Evolutionary conservation across 148 eudicot species (phyloP).

Genomic region (Spergularia marina): DNA sequence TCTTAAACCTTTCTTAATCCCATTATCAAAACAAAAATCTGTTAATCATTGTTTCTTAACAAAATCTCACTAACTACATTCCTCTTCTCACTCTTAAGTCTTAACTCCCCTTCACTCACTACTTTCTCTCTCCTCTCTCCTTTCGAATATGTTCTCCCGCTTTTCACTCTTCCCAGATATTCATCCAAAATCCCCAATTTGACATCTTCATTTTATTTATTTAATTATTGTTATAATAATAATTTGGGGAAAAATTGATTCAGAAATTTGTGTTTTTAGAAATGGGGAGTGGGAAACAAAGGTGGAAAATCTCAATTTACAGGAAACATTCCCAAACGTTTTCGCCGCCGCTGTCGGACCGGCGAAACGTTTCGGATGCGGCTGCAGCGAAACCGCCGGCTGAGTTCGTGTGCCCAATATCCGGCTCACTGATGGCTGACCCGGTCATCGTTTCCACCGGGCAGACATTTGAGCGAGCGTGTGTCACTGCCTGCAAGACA

Average conservation of each 20-base stretch:
- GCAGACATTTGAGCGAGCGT: constrained; percentile 78
- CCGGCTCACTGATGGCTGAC: constrained; percentile 69
- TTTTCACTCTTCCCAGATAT: background rate
- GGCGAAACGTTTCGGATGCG: background rate
- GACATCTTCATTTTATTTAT: background rate
- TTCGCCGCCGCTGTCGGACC: background rate
- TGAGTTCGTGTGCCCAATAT: constrained; percentile 71
- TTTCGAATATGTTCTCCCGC: constrained; percentile 18
- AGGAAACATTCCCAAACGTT: constrained; percentile 28
- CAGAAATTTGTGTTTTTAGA: background rate
- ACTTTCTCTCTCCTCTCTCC: background rate
- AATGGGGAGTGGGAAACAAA: constrained; percentile 53
- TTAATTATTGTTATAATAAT: background rate
- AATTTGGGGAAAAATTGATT: background rate
- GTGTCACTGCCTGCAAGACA: constrained; percentile 55
- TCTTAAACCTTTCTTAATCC: no score
- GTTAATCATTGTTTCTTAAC: background rate
- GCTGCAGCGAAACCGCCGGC: constrained; percentile 8
- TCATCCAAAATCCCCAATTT: background rate
- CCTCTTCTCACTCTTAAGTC: constrained; percentile 8
- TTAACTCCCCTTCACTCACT: background rate
- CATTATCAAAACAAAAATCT: background rate
- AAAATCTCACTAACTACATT: background rate
- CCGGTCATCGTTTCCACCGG: constrained; percentile 86
- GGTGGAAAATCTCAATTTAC: constrained; percentile 64